Evolutionary conservation across 1,139 yeast genomes (phyloP), one percentile per base, ranked within the genome.

Genomic region (Yamadazyma atmosphaerica): DNA sequence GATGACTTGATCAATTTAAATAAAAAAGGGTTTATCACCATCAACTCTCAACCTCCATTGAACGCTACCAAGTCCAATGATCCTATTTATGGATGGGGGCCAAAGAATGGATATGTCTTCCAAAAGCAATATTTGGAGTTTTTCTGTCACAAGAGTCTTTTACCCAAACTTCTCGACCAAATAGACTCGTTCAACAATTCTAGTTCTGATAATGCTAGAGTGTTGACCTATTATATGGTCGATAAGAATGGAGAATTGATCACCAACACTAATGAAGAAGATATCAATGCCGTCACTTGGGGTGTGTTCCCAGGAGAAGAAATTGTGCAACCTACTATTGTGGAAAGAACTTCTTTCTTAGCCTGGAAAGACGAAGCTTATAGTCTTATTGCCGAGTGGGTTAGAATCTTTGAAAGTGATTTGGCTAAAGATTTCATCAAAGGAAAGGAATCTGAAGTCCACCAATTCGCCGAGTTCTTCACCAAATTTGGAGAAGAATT

Each of bases 341-440:
- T 88, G n/a, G 96, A 88, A 58, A 83, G 81, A 57, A 79, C 83
- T 21, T 85, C 95, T 3, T 88, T 88, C 64, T 68, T 87, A 52
- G 96, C 98, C 8, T 92, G 98, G 98, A 90, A 88, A 61, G 97
- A 90, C 60, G 98, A 92, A 63, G 94, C 92, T 26, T 92, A 77
- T 72, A 73, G 88, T 49, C 80, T 92, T 44, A 76, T 90, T 42
- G 68, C 76, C 34, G 96, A 88, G 58, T 92, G 98, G 98, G 69
- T 73, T 37, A 65, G 73, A 34, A 78, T 81, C 39, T 73, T 64
- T 44, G 58, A 64, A 47, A 60, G 69, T 43, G 63, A 64, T 34
- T 49, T 65, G 21, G 60, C 78, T 43, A 67, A 65, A 37, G 66
- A 68, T 24, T 42, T 49, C 19, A 37, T 31, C 14, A 38, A 38